Evolutionary conservation across 148 eudicot species (phyloP), one percentile per base, ranked within the genome.

Genomic region (Fallopia convolvulus): DNA sequence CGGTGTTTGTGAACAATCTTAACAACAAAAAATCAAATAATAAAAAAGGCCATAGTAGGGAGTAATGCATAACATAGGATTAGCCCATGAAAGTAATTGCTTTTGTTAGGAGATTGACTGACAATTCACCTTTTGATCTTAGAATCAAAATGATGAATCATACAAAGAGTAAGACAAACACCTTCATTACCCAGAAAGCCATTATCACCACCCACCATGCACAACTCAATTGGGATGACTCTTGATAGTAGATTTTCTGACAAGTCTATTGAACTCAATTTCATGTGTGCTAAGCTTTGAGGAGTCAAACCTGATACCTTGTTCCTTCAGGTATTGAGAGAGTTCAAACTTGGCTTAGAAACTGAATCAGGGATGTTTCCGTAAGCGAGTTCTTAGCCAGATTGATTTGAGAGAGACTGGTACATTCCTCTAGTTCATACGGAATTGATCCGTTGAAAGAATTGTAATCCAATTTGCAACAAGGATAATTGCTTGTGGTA

Each of bases 251-350:
- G 92, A 76, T 95, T 95, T 20, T 84, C 52, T 0, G 99, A 92
- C 58, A 95, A 77, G 82, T 95, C 97, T 18, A 92, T 82, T 32
- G 80, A 83, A 76, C 97, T 92, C 42, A 95, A 78, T 83, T 83
- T 92, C 84, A 95, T 78, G 46, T 79, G 88, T 47, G 82, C 88
- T 20, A 95, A 79, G 76, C 80, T 83, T 33, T 65, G 77, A 5
- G 99, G 97, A 55, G 92, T 84, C 4, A 83, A 60, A 70, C 99
- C 99, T 0, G 78, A 75, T 17, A 95, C 91, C 77, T 52, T 70
- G 75, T 95, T 92, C 23, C 84, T 77, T 10, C 97, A 95, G 80
- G 92, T 88, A 82, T 95, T 95, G 74, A 95, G 86, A 36, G 99
- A 88, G 77, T 95, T 95, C 84, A 95, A 86, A 77, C 76, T 42